A percentile compares a stretch with the other conserved stretches of the same genome.
These are phyloP conservation scores for Calonectria pteridis DNA, from an alignment of 2,329 filamentous ascomycete species.

Conservation along the genomic window DNA sequence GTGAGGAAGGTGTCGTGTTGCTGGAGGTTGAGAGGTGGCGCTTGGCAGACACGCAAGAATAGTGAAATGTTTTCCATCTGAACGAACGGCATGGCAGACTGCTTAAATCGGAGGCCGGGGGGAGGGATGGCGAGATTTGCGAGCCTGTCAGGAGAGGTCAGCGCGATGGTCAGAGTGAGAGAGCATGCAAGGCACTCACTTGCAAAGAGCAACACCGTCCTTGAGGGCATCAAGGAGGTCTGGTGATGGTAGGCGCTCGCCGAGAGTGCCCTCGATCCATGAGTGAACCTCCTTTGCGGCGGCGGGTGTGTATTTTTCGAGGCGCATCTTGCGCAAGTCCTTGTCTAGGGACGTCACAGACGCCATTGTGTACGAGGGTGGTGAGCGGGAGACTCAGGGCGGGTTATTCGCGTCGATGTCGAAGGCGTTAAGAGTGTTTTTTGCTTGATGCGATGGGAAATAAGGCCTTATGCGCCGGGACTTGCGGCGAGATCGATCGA, in stretches of 20 bases:
- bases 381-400: background rate
- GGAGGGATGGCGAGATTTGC: conserved; percentile 83
- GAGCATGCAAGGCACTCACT: conserved; percentile 64
- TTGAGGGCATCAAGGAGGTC: conserved; percentile 90
- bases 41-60: conserved; percentile 90
- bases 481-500: background rate
- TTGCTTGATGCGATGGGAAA: background rate
- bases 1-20: conserved; percentile 97
- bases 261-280: conserved; percentile 89
- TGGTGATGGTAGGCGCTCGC: conserved; percentile 75
- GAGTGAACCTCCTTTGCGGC: conserved; percentile 85
- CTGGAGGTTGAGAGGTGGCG: conserved; percentile 85
- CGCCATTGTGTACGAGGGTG: conserved; percentile 73
- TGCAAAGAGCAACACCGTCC: conserved; percentile 94
- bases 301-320: conserved; percentile 92
- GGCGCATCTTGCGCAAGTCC: conserved; percentile 92
- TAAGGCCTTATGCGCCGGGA: background rate
- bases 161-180: background rate
- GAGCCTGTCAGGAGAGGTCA: conserved; percentile 67
- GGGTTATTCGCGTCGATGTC: background rate
- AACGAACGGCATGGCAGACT: conserved; percentile 95
- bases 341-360: conserved; percentile 94
- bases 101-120: conserved; percentile 89
- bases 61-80: conserved; percentile 99
- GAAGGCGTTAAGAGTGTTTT: background rate